phyloP scores from a whole-genome alignment of 768 basidiomycete species.

The Pulveroboletus sp. region DNA sequence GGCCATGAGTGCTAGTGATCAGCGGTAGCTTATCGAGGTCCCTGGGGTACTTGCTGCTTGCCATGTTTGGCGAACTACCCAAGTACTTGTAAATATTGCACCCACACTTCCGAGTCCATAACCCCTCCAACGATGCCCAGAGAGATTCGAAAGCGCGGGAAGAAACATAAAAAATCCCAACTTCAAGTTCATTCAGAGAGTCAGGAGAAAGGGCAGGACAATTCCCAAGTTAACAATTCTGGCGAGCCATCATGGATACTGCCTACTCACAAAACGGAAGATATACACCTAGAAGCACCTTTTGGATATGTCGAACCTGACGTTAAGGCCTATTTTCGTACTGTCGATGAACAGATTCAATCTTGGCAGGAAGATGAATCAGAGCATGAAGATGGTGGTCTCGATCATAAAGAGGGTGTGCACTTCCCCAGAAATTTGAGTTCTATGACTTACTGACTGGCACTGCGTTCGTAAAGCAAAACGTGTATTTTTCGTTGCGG shows the following conservation, averaged over 20 bases:
- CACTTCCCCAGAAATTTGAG: slow-evolving; percentile 1
- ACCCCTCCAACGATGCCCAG: slow-evolving; percentile 52
- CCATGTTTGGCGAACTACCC: slow-evolving; percentile 13
- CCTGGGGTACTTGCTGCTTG: background rate
- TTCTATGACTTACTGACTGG: background rate
- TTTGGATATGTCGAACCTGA: slow-evolving; percentile 90
- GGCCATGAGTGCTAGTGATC: slow-evolving; percentile 51
- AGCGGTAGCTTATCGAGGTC: background rate
- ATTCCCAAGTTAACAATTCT: slow-evolving; percentile 7
- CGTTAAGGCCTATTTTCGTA: slow-evolving; percentile 89
- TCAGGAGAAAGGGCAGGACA: slow-evolving; percentile 1
- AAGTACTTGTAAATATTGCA: no score
- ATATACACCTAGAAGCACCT: slow-evolving; percentile 64
- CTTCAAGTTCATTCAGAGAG: slow-evolving; percentile 15
- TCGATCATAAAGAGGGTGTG: slow-evolving; percentile 72
- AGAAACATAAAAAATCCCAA: slow-evolving; percentile 60
- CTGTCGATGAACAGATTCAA: slow-evolving; percentile 82
- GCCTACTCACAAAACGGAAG: slow-evolving; percentile 36
- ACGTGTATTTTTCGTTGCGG: slow-evolving; percentile 75
- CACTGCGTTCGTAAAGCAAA: slow-evolving; percentile 47
- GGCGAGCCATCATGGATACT: slow-evolving; percentile 74
- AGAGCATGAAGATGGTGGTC: slow-evolving; percentile 45
- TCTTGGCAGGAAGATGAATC: slow-evolving; percentile 68
- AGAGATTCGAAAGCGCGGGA: slow-evolving; percentile 74
- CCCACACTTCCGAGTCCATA: no score